phyloP scores from a whole-genome alignment of 345 rosid genomes.

The Populus ilicifolia region DNA sequence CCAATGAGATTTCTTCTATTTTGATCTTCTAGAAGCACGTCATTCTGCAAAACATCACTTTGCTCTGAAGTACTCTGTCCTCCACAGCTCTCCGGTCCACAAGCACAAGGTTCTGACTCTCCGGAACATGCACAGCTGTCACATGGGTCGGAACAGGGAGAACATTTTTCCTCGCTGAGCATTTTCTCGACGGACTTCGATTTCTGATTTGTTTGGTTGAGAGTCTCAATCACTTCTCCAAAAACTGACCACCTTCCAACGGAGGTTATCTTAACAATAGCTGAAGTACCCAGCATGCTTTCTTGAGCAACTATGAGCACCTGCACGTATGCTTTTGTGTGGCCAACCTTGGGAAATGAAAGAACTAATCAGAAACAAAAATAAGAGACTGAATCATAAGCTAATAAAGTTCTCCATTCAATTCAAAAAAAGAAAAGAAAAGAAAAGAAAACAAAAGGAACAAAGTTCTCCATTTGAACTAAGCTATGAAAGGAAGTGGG shows the following conservation, averaged over 20 bases:
- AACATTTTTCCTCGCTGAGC: slow-evolving; percentile 25
- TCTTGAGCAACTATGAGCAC: slow-evolving; percentile 72
- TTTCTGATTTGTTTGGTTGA: slow-evolving; percentile 26
- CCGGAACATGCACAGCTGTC: slow-evolving; percentile 42
- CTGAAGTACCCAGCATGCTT: slow-evolving; percentile 68
- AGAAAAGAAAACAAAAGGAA: neutral
- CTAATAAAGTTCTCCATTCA: neutral
- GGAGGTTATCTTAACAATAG: slow-evolving; percentile 77
- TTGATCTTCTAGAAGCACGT: slow-evolving; percentile 26
- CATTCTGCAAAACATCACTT: slow-evolving; percentile 12
- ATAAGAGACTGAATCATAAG: neutral
- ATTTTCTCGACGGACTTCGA: slow-evolving; percentile 16
- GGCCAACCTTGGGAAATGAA: slow-evolving; percentile 69
- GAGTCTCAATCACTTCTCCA: slow-evolving; percentile 66
- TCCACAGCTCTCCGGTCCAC: slow-evolving; percentile 52
- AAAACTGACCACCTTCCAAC: slow-evolving; percentile 95
- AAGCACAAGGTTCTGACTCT: slow-evolving; percentile 37
- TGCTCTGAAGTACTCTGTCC: slow-evolving; percentile 24
- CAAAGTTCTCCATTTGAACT: neutral
- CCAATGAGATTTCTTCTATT: slow-evolving; percentile 34
- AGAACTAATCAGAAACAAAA: neutral
- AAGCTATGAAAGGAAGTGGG: neutral
- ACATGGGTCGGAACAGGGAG: slow-evolving; percentile 27
- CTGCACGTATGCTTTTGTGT: slow-evolving; percentile 79
- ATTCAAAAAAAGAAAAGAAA: neutral